Evolutionary conservation across 352 stramenopile species (phyloP).

Genomic region (Plasmopara muralis): DNA sequence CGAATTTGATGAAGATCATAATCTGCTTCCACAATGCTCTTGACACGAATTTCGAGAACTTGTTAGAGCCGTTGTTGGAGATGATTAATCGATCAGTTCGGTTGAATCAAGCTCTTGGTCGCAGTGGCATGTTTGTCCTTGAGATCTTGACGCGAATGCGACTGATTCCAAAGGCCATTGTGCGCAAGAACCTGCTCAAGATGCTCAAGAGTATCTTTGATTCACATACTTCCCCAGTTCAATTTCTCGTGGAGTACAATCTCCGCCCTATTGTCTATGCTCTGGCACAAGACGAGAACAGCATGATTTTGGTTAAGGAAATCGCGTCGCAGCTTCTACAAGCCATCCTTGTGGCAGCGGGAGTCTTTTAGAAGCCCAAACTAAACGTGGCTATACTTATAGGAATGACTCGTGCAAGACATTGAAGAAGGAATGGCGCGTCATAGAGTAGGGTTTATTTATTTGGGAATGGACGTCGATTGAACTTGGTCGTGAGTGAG

Average conservation of each 20-base stretch:
- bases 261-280: constrained; percentile 68
- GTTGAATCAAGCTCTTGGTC: constrained; percentile 81
- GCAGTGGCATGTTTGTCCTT: constrained; percentile 76
- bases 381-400: neutral
- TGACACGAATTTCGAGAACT: constrained; percentile 71
- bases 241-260: constrained; percentile 88
- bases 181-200: constrained; percentile 88
- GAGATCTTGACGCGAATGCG: constrained; percentile 78
- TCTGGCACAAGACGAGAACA: constrained; percentile 85
- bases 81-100: constrained; percentile 70
- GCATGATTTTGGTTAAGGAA: constrained; percentile 86
- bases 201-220: constrained; percentile 90
- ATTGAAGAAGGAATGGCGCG: neutral
- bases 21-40: constrained; percentile 59
- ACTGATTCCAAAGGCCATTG: constrained; percentile 80
- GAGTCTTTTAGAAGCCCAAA: constrained; percentile 32
- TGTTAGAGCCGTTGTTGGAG: constrained; percentile 73
- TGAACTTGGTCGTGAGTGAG: constrained; percentile 23
- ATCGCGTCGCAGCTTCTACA: constrained; percentile 83
- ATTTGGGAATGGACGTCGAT: constrained; percentile 24
- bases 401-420: neutral
- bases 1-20: constrained; percentile 65
- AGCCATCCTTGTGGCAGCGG: constrained; percentile 67
- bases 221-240: constrained; percentile 70
- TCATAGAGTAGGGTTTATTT: constrained; percentile 22